These are phyloP conservation scores for Thelonectria discophora DNA, from an alignment of 2,329 filamentous ascomycete genomes.

Conservation along the genomic window DNA sequence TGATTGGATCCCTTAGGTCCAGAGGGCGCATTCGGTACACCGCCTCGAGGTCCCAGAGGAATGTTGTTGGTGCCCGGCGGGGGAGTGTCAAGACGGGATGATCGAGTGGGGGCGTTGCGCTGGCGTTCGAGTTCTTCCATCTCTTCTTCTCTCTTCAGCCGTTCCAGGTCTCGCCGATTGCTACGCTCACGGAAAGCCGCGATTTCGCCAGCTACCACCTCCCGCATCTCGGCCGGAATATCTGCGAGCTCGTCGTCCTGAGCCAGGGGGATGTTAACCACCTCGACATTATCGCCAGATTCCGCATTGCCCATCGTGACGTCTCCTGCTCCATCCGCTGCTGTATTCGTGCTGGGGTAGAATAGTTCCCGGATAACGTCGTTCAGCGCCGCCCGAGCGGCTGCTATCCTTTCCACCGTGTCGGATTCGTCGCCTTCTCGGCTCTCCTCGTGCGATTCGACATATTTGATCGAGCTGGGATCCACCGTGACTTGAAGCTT, in stretches of 20 bases:
- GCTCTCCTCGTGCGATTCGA: constrained; percentile 80
- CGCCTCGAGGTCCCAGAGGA: constrained; percentile 51
- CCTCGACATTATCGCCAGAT: constrained; percentile 75
- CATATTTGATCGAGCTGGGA: constrained; percentile 81
- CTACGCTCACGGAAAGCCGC: constrained; percentile 93
- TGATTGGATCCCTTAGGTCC: constrained; percentile 69
- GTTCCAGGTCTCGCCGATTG: constrained; percentile 86
- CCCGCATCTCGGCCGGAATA: constrained; percentile 95
- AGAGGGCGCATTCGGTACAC: constrained; percentile 78
- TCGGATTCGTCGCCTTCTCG: constrained; percentile 73
- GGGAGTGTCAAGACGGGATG: constrained; percentile 77
- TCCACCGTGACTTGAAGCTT: constrained; percentile 81
- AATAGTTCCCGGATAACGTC: constrained; percentile 76
- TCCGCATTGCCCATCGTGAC: constrained; percentile 72
- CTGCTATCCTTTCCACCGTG: constrained; percentile 73
- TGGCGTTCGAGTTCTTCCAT: constrained; percentile 86
- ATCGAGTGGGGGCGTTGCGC: constrained; percentile 69
- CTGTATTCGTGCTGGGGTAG: constrained; percentile 64
- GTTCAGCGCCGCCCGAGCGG: constrained; percentile 73
- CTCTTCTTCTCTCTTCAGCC: constrained; percentile 88
- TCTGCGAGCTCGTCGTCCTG: constrained; percentile 94
- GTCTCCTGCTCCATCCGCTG: constrained; percentile 67
- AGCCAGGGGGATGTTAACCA: constrained; percentile 87
- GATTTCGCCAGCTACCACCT: constrained; percentile 93
- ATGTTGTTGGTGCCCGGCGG: constrained; percentile 70